Base-by-base conservation (phyloP, 495 filamentous ascomycete species). In the Aspergillus steynii region DNA sequence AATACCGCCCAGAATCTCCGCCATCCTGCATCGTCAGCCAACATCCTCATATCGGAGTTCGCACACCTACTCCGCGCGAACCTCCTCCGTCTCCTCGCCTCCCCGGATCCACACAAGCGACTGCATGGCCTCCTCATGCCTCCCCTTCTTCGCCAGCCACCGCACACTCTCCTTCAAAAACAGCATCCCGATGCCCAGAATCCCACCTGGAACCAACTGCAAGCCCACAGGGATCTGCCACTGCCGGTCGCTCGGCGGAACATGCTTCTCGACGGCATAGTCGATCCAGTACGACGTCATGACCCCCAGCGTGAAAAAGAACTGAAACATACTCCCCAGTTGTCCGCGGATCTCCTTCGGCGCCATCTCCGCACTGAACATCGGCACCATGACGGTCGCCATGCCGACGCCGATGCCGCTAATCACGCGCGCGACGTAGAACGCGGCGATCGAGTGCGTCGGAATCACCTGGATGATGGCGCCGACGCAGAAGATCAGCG, bases 201-300 rank as follows among this genome's bases (percentile, higher is more conserved):
- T 63, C 9, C 69, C 72, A 1, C 77, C 76, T 0, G 82, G 79
- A 7, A 79, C 72, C 53, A 84, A 65, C 50, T 86, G 83, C 29
- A 84, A 63, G 6, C 79, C 80, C 46, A 86, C 68, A 0, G 81
- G 80, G 29, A 85, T 83, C 65, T 82, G 79, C 83, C 82, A 86
- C 65, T 85, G 77, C 49, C 65, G 67, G 1, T 72, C 73, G 4
- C 71, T 69, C 51, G 63, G 64, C 0, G 69, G 70, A 5, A 73
- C 54, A 5, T 76, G 65, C 50, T 75, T 65, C 34, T 70, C 57
- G 2, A 84, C 81, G 57, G 72, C 78, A 62, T 83, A 83, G 55
- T 83, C 76, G 29, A 85, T 68, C 76, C 80, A 85, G 58, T 82
- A 83, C n/a, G 76, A 79, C 27, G 74, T 65, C 63, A 82, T 78